Evolutionary conservation across 1,284 basidiomycete species (phyloP).

Genomic region (Ustilago xerochloae): DNA sequence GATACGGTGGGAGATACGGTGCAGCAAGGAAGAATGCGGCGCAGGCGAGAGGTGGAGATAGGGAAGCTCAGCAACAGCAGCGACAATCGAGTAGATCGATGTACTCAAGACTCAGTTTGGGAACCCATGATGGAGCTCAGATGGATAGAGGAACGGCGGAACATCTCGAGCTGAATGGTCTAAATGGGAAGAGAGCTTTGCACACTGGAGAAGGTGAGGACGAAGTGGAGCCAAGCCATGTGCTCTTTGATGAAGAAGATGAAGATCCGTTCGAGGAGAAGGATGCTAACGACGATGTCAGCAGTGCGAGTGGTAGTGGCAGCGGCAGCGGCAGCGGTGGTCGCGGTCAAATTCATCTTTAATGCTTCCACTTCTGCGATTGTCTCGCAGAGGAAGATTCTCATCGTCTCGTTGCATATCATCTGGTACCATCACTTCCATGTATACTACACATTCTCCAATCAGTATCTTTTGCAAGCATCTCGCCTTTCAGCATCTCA

Average conservation of each 20-base stretch:
- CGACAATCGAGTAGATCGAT: slow-evolving; percentile 15
- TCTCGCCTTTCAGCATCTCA: too few species aligned
- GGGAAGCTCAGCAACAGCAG: slow-evolving; percentile 26
- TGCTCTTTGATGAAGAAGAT: slow-evolving; percentile 56
- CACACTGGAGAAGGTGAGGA: slow-evolving; percentile 4
- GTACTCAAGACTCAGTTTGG: slow-evolving; percentile 41
- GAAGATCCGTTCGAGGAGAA: slow-evolving; percentile 54
- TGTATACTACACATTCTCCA: too few species aligned
- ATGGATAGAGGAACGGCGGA: slow-evolving; percentile 1
- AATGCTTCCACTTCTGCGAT: background rate
- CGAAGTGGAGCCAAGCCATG: slow-evolving; percentile 26
- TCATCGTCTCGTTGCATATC: too few species aligned
- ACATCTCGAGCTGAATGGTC: slow-evolving; percentile 33
- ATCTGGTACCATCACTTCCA: too few species aligned
- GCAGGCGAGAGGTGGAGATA: slow-evolving; percentile 23
- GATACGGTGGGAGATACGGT: slow-evolving; percentile 57
- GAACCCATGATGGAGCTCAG: background rate
- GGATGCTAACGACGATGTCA: slow-evolving; percentile 21
- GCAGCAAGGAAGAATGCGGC: slow-evolving; percentile 23
- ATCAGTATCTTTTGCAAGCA: too few species aligned
- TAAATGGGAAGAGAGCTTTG: slow-evolving; percentile 5
- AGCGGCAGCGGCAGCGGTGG: slow-evolving; percentile 6
- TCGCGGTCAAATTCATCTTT: slow-evolving; percentile 22
- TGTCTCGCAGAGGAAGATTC: background rate
- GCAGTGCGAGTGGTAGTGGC: slow-evolving; percentile 23